Base-by-base conservation (phyloP, 2,329 filamentous ascomycete species). In the Xylaria sp. region DNA sequence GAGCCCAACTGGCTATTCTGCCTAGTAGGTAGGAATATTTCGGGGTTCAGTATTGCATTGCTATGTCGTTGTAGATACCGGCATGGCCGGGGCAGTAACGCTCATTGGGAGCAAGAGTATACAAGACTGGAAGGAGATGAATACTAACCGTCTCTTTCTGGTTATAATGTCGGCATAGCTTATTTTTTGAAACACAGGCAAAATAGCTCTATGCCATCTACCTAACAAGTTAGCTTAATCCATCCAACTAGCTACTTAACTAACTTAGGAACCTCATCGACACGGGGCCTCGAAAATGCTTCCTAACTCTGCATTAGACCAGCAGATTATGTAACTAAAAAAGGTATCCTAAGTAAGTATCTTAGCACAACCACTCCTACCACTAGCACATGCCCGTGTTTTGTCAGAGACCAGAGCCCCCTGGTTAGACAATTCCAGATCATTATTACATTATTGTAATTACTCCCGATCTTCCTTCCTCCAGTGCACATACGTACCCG, bases 391-490 rank as follows among this genome's bases (percentile, higher is more conserved):
- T 56, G 28, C 28, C 28, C 28, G 18, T 54, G 28, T 37, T 56
- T 56, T 56, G 52, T 56, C 52, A 39, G 32, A 56, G 37, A 37
- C n/a, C 52, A 20, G 32, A 37, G 28, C 32, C 5, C 52, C n/a
- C 32, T 32, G 23, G 15, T 39, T 39, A 32, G 20, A 13, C 32
- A 56, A 56, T 56, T 56, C 52, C 52, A 56, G 52, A 56, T 56
- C n/a, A 20, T 20, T 20, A 48, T 15, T 37, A 55, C 52, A 55
- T 23, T 20, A 39, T 56, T 15, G 18, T 55, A 55, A 39, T 56
- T 8, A 23, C n/a, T 34, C 51, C 25, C 25, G 18, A 54, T 25
- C 51, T 15, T 18, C 34, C 46, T 50, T 50, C 46, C n/a, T 25
- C 20, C 37, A n/a, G 7, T 20, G 28, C n/a, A 2, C 15, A 7